Base-by-base conservation (phyloP, 495 filamentous ascomycete species). In the Trypethelium eluteriae region DNA sequence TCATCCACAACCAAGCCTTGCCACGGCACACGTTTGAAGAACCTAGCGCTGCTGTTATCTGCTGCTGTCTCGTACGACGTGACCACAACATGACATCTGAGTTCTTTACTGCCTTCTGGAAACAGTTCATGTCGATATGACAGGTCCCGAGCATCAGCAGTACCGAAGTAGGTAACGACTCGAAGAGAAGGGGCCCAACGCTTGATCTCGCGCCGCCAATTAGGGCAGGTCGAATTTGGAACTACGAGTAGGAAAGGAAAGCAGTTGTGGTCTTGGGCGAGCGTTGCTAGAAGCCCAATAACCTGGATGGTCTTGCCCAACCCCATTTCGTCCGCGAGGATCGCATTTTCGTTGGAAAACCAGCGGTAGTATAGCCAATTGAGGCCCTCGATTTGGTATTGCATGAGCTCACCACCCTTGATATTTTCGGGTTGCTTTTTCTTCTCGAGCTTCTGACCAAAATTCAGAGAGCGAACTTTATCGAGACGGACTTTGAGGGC, bases 301-400 rank as follows among this genome's bases (percentile, higher is more conserved):
- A 97, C 85, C 74, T 99, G 95, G 61, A 99, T 89, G 0, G 95
- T 99, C 80, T 99, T 99, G 36, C 95, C 95, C 10, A 99, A 85
- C 3, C 95, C 95, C 95, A 99, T 99, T 74, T 99, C 95, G 71
- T 99, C 95, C 2, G 95, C 95, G 2, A 99, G 84, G 71, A 99
- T 94, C n/a, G 89, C 88, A 71, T 95, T 98, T 68, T 89, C 83
- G 68, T 87, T 80, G 61, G 84, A 79, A 67, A 89, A 85, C 80
- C 91, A 96, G 73, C 91, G 93, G 74, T 91, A 96, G 66, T 96
- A 88, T n/a, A 98, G 84, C 92, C 94, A 99, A 73, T 98, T 97
- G 66, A 98, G 75, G 16, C 95, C 95, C 25, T 97, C 91, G 49
- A 93, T 78, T 73, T 99, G 95, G 73, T 99, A 99, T 11, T 83